Percentiles rank a stretch among this genome's conserved stretches.
phyloP scores from a whole-genome alignment of 73 alveolate species.

The Blepharisma stoltei region DNA sequence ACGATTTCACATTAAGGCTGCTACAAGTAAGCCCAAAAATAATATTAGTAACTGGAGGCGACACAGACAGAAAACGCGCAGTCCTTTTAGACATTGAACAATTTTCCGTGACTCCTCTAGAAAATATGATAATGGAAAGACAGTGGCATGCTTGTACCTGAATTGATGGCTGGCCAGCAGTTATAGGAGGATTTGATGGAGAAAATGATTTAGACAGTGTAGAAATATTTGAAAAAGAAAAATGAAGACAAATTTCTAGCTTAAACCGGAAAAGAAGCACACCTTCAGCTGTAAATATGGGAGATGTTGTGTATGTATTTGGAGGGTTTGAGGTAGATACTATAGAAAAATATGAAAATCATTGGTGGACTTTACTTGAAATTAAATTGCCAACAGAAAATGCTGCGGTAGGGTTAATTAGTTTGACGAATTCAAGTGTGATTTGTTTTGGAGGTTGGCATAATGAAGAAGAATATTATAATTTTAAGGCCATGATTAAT shows the following conservation, averaged over 20 bases:
- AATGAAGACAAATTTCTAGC: not conserved
- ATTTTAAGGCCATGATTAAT: too few relatives aligned
- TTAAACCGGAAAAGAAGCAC: not conserved
- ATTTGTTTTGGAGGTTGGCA: too few relatives aligned
- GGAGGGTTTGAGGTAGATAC: not conserved
- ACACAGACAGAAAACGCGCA: too few relatives aligned
- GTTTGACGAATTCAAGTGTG: too few relatives aligned
- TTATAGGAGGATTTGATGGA: not conserved
- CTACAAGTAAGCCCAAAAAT: too few relatives aligned
- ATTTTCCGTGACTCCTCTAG: too few relatives aligned
- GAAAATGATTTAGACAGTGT: not conserved
- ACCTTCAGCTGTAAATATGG: not conserved
- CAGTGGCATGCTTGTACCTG: not conserved
- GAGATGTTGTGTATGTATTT: not conserved
- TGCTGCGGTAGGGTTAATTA: not conserved
- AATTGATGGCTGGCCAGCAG: slow-evolving; percentile 8
- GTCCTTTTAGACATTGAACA: too few relatives aligned
- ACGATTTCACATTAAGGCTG: too few relatives aligned
- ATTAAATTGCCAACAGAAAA: not conserved
- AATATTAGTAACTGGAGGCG: too few relatives aligned
- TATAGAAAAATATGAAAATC: slow-evolving; percentile 11
- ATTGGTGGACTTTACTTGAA: not conserved
- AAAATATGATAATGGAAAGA: not conserved
- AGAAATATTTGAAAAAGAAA: not conserved
- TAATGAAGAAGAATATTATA: too few relatives aligned